Evolutionary conservation across 2,329 filamentous ascomycete genomes (phyloP).

Genomic region (Fusarium subtropicale): DNA sequence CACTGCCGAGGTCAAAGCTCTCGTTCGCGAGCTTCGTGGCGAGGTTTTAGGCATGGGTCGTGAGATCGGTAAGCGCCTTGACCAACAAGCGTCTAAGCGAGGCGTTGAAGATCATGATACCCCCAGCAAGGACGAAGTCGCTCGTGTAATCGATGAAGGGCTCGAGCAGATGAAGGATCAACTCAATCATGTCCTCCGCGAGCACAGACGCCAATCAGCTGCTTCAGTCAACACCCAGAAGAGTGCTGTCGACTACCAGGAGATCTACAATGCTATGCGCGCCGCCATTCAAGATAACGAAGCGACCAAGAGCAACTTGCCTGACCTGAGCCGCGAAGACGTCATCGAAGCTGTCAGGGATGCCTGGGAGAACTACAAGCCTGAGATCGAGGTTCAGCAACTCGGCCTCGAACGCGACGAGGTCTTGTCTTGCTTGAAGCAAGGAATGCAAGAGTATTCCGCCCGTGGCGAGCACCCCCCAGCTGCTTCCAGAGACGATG

Average conservation of each 20-base stretch:
- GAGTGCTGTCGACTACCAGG: constrained; percentile 77
- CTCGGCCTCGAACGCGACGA: constrained; percentile 92
- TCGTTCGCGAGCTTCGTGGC: constrained; percentile 88
- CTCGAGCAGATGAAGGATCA: constrained; percentile 86
- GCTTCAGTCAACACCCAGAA: constrained; percentile 71
- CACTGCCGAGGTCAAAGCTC: constrained; percentile 90
- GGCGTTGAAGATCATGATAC: constrained; percentile 61
- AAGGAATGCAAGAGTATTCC: constrained; percentile 83
- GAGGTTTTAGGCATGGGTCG: constrained; percentile 96
- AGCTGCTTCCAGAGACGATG: constrained; percentile 82
- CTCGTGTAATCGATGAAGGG: constrained; percentile 81
- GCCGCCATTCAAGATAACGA: constrained; percentile 76
- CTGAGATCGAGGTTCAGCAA: constrained; percentile 90
- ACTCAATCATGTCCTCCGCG: constrained; percentile 81
- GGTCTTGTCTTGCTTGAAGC: constrained; percentile 84
- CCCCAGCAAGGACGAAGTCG: constrained; percentile 75
- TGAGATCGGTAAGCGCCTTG: constrained; percentile 84
- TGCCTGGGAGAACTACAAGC: constrained; percentile 94
- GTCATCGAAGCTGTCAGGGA: constrained; percentile 88
- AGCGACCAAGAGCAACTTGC: constrained; percentile 54
- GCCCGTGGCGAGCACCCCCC: constrained; percentile 63
- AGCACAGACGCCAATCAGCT: constrained; percentile 77
- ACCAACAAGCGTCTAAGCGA: constrained; percentile 71
- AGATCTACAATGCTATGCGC: constrained; percentile 87
- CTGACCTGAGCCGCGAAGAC: constrained; percentile 76